Percentiles rank a stretch among this genome's conserved stretches.
These are phyloP conservation scores for Gynostemma pentaphyllum DNA, from an alignment of 306 rosid genomes.

Conservation along the genomic window DNA sequence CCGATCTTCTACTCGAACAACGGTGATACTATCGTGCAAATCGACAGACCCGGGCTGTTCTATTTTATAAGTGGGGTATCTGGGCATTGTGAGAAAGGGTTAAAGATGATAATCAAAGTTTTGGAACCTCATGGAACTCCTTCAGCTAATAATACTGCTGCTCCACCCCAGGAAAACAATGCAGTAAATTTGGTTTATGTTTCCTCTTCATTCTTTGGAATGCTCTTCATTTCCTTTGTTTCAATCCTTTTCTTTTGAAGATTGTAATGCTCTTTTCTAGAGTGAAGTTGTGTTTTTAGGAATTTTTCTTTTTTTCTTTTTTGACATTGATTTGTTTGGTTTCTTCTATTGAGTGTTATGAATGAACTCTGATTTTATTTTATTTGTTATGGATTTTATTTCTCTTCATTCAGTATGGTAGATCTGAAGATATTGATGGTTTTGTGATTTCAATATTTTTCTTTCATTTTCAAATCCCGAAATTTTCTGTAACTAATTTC, in stretches of 20 bases:
- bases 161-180: not conserved
- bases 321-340: not conserved
- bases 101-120: constrained; percentile 61
- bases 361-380: not conserved
- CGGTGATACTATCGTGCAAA: constrained; percentile 29
- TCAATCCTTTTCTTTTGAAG: constrained; percentile 16
- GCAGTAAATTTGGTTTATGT: constrained; percentile 17
- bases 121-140: constrained; percentile 37
- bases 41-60: constrained; percentile 54
- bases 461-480: too few species aligned
- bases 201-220: constrained; percentile 6
- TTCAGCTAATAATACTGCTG: constrained; percentile 9
- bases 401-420: too few species aligned
- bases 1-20: constrained; percentile 62
- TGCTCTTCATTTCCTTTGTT: constrained; percentile 11
- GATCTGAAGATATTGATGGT: too few species aligned
- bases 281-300: not conserved
- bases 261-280: not conserved
- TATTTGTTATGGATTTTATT: too few species aligned
- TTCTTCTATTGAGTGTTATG: not conserved
- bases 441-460: too few species aligned
- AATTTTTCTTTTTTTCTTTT: not conserved
- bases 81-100: constrained; percentile 68
- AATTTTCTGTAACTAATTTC: too few species aligned
- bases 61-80: constrained; percentile 76